Percentiles rank a stretch among this genome's conserved stretches.
Evolutionary conservation across 2,329 filamentous ascomycete species (phyloP).

Genomic region (Raffaelea ambrosiae): DNA sequence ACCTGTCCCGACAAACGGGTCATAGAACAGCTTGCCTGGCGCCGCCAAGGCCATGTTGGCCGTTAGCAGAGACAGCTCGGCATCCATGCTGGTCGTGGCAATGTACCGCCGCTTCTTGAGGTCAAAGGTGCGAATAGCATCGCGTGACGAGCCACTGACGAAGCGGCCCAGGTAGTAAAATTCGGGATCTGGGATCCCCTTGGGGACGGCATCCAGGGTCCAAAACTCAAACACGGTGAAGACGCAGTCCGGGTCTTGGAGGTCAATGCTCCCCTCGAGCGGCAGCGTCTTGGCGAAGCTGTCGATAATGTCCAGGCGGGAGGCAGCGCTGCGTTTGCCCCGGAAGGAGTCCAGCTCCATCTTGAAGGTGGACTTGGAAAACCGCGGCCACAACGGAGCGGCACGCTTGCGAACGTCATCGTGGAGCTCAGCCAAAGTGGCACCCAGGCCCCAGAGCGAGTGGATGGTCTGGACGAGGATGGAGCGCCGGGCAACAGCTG

Average conservation of each 20-base stretch:
- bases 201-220: slow-evolving; percentile 42
- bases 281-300: slow-evolving; percentile 64
- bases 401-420: slow-evolving; percentile 51
- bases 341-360: slow-evolving; percentile 80
- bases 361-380: slow-evolving; percentile 63
- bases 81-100: slow-evolving; percentile 94
- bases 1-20: slow-evolving; percentile 92
- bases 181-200: slow-evolving; percentile 44
- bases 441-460: slow-evolving; percentile 76
- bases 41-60: slow-evolving; percentile 81
- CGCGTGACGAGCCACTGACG: slow-evolving; percentile 57
- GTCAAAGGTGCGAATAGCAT: slow-evolving; percentile 65
- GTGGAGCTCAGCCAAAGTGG: slow-evolving; percentile 61
- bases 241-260: slow-evolving; percentile 64
- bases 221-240: slow-evolving; percentile 84
- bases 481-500: slow-evolving; percentile 61
- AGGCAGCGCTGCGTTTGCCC: slow-evolving; percentile 53
- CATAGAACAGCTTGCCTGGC: slow-evolving; percentile 81
- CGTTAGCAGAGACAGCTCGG: slow-evolving; percentile 82
- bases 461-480: slow-evolving; percentile 78
- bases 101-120: slow-evolving; percentile 93
- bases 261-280: slow-evolving; percentile 68
- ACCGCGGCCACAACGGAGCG: slow-evolving; percentile 56
- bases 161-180: slow-evolving; percentile 64
- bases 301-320: slow-evolving; percentile 71